Conservation (phyloP, 352 stramenopile species). For the Thraustochytrium striatum region DNA sequence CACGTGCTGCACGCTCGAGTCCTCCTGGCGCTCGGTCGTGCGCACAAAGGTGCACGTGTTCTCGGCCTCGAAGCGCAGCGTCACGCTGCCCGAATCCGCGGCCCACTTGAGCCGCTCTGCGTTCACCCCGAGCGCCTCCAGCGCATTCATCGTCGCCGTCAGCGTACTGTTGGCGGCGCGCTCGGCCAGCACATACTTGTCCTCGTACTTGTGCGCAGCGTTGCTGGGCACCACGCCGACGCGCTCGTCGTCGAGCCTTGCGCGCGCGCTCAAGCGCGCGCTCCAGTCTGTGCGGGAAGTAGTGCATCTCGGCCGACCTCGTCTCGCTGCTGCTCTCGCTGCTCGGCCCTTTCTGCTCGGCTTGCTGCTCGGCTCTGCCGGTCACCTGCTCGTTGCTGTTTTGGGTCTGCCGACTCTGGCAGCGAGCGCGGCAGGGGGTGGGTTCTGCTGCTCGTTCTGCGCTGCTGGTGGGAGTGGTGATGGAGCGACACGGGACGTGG, state of each 20-base stretch:
- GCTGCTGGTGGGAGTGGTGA: too few relatives aligned
- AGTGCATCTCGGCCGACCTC: too few relatives aligned
- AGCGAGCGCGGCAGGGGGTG: too few relatives aligned
- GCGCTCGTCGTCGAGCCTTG: constrained; percentile 4
- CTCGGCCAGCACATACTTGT: constrained; percentile 17
- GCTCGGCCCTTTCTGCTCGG: too few relatives aligned
- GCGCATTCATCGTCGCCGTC: background rate
- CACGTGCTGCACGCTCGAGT: background rate
- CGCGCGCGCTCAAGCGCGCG: background rate
- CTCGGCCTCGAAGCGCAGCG: constrained; percentile 8
- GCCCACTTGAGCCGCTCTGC: background rate
- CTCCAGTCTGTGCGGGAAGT: too few relatives aligned
- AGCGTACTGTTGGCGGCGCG: constrained; percentile 16
- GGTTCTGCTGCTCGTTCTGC: too few relatives aligned
- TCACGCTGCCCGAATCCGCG: background rate
- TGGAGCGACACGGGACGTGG: too few relatives aligned
- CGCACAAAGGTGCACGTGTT: constrained; percentile 21
- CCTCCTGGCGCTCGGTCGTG: background rate
- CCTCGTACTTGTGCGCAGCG: constrained; percentile 8
- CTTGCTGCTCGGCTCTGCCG: too few relatives aligned
- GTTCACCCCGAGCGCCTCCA: background rate
- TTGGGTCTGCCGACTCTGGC: too few relatives aligned
- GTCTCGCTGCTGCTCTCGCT: too few relatives aligned
- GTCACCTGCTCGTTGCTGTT: too few relatives aligned
- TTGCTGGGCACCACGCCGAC: background rate